Evolutionary conservation across 805 yeast genomes (phyloP), one percentile per base, ranked within the genome.

Genomic region (Saturnispora quitensis): DNA sequence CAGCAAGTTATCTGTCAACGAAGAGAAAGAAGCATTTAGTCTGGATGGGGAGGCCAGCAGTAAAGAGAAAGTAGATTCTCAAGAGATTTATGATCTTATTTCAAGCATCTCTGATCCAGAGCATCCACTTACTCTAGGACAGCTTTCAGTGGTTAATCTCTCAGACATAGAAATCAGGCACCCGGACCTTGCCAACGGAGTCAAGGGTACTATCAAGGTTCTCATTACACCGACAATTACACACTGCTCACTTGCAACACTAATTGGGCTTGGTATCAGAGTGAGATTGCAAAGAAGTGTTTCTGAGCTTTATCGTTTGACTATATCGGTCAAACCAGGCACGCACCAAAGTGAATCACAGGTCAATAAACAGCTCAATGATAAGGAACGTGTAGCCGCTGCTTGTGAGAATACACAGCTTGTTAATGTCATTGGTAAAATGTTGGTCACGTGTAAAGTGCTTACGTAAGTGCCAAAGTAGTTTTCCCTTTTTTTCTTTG

Each of bases 321-420:
- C 82, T 13, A 85, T 93, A 31, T 69, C 85, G 40, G 77, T 93
- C 47, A 89, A 90, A 62, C 87, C 88, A 60, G 98, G 98, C 1
- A 80, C 95, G 1, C 99, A 93, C 65, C 97, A 93, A 66, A 86
- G 96, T 63, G 99, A 93, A 65, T 79, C 78, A 58, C 99, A 93
- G 64, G 98, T 93, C 22, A 93, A 93, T 68, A 91, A 91, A 64
- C 99, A 93, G 69, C 75, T 93, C 54, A 93, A 93, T 63, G 99
- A 93, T 65, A 93, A 93, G 69, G 99, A 93, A 68, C 74, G 99
- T 55, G 97, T 93, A 0, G 95, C 96, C 33, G 99, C 99, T 27
- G 99, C 99, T 0, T 90, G 98, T 67, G 99, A 93, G 63, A 93
- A 93, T 62, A 96, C 86, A 52, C 99, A 93, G 70, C 72, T 93